Evolutionary conservation across 768 basidiomycete species (phyloP), one percentile per base, ranked within the genome.

Genomic region (Boletus coccyginus): DNA sequence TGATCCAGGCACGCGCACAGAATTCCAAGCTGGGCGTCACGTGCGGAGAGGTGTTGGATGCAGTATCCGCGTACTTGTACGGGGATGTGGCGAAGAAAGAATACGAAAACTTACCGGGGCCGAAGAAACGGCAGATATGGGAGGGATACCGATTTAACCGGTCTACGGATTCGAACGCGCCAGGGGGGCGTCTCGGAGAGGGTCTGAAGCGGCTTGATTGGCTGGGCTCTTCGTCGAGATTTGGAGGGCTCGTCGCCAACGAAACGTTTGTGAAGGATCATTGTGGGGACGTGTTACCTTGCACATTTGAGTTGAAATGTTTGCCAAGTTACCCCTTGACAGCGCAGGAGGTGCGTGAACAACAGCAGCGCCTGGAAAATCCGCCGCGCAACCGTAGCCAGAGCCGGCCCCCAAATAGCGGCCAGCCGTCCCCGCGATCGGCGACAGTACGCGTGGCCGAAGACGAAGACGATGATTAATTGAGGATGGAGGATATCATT

Each of bases 141-240:
- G 73, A 77, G 29, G 77, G 82, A 33, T 92, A 89, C 67, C 71
- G 76, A 36, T 75, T 80, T 66, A 92, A 92, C 66, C 81, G 90
- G 19, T 86, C 86, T 11, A 79, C 82, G 10, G 78, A 78, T 32
- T 73, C 72, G 27, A 82, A 81, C 46, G 88, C 85, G 2, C 89
- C 90, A 1, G 90, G 90, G 0, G 90, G 88, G 0, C 70, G 72
- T 41, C 77, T 92, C 5, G 83, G 82, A 9, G 76, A 80, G 46
- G 84, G 84, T 10, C 75, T 92, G 68, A 80, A 82, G 59, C 73
- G 85, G 51, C 72, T 88, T 51, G 90, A 92, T 64, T 91, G 81
- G 74, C 74, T 92, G 33, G 76, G 82, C 8, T 68, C 73, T 46
- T 67, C 80, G 50, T 82, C 82, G 33, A 77, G 81, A 70, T 92